A percentile compares a stretch with the other conserved stretches of the same genome.
Evolutionary conservation across 257 asterid species (phyloP).

Genomic region (Primulina eburnea): DNA sequence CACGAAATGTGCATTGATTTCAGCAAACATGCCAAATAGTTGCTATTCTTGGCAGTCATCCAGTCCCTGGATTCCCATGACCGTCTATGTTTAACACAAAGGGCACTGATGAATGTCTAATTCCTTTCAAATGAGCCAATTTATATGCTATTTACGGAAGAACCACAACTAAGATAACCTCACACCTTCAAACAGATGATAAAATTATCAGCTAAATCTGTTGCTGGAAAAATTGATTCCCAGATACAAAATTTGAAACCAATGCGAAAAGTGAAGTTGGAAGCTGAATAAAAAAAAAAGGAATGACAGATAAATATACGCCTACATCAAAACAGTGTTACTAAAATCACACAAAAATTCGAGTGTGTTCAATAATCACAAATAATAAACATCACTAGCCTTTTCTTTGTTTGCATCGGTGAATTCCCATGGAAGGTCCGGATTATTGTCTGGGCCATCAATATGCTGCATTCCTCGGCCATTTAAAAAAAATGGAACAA

Average conservation of each 20-base stretch:
- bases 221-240: too few species aligned
- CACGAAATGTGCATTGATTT: neutral
- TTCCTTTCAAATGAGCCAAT: neutral
- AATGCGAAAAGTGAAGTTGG: neutral
- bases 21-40: neutral
- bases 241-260: neutral
- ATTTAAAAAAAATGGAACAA: slow-evolving; percentile 8
- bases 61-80: neutral
- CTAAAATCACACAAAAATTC: neutral
- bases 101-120: neutral
- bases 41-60: neutral
- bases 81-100: neutral
- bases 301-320: neutral
- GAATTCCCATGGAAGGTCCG: slow-evolving; percentile 86
- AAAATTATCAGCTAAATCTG: neutral
- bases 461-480: slow-evolving; percentile 54
- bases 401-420: slow-evolving; percentile 52
- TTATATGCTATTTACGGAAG: neutral
- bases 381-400: slow-evolving; percentile 41
- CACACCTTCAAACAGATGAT: neutral
- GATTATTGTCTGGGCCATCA: slow-evolving; percentile 77
- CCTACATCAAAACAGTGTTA: neutral
- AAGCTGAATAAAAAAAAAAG: too few species aligned
- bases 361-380: slow-evolving; percentile 8
- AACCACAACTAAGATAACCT: neutral